phyloP scores from a whole-genome alignment of 306 rosid genomes.

The Begonia masoniana region DNA sequence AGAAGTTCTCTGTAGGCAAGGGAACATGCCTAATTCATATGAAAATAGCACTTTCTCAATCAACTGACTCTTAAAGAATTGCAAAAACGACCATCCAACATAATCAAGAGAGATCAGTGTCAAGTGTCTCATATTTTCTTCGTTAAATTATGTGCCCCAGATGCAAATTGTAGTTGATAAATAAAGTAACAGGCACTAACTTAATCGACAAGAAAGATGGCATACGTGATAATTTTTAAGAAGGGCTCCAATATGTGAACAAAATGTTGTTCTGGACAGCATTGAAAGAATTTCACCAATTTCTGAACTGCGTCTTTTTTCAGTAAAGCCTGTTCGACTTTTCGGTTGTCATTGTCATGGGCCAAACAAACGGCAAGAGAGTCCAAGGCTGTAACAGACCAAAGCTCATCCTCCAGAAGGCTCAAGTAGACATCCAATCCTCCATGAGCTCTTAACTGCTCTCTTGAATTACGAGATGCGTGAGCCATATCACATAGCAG shows the following conservation, averaged over 20 bases:
- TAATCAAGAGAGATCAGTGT: no score
- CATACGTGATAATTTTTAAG: slow-evolving; percentile 94
- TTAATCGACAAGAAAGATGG: background rate
- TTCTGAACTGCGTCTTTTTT: slow-evolving; percentile 90
- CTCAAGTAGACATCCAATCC: slow-evolving; percentile 95
- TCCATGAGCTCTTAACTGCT: slow-evolving; percentile 97
- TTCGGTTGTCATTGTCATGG: slow-evolving; percentile 86
- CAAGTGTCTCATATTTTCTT: no score
- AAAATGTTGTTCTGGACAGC: slow-evolving; percentile 92
- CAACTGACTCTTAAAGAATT: no score
- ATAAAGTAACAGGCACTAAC: no score
- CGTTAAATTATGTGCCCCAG: no score
- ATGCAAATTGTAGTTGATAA: no score
- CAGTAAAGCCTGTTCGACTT: slow-evolving; percentile 88
- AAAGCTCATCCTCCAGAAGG: slow-evolving; percentile 85
- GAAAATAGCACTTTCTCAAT: no score
- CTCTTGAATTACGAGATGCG: slow-evolving; percentile 97
- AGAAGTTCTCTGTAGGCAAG: no score
- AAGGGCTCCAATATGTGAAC: slow-evolving; percentile 96
- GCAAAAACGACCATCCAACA: no score
- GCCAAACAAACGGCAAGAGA: slow-evolving; percentile 96
- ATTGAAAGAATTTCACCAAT: slow-evolving; percentile 92
- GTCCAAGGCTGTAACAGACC: slow-evolving; percentile 96
- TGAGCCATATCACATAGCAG: slow-evolving; percentile 98
- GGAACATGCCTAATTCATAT: no score